phyloP scores from a whole-genome alignment of 2,329 filamentous ascomycete species.

The Lanzia echinophila region DNA sequence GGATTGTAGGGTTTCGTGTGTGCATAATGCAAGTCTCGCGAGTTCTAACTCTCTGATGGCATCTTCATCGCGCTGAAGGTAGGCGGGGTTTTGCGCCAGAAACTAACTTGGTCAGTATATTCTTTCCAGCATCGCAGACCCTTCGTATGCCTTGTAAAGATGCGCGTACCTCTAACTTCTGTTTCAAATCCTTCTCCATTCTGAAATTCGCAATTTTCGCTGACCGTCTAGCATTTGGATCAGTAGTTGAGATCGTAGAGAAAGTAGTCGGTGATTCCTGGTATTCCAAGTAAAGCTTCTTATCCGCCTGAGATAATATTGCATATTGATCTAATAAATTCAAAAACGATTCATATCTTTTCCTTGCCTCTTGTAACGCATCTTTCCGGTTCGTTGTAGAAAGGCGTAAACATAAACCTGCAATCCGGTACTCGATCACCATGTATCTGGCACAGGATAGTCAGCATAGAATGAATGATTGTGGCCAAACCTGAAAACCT shows the following conservation, averaged over 20 bases:
- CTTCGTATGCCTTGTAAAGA: too few relatives aligned
- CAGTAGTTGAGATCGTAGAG: constrained; percentile 57
- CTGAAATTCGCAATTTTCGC: constrained; percentile 81
- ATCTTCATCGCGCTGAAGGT: constrained; percentile 72
- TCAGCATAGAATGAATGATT: not conserved
- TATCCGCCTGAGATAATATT: constrained; percentile 58
- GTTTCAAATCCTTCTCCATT: constrained; percentile 77
- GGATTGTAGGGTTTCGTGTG: constrained; percentile 75
- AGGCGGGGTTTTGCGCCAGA: constrained; percentile 50
- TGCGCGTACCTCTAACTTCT: constrained; percentile 65
- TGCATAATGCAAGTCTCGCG: constrained; percentile 63
- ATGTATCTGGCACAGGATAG: constrained; percentile 51
- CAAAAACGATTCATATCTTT: constrained; percentile 72
- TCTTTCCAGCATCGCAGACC: not conserved
- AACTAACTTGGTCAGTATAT: constrained; percentile 39
- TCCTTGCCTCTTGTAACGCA: constrained; percentile 56
- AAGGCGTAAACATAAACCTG: constrained; percentile 68
- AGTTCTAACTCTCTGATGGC: constrained; percentile 73
- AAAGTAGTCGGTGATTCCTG: constrained; percentile 66
- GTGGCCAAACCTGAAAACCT: constrained; percentile 20
- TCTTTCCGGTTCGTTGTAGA: constrained; percentile 54
- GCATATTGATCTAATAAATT: constrained; percentile 72
- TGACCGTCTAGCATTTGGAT: constrained; percentile 65
- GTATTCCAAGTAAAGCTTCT: constrained; percentile 66
- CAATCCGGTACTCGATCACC: constrained; percentile 68